Conservation (phyloP, 106 monocot genomes). For the Phalaenopsis aphrodite region DNA sequence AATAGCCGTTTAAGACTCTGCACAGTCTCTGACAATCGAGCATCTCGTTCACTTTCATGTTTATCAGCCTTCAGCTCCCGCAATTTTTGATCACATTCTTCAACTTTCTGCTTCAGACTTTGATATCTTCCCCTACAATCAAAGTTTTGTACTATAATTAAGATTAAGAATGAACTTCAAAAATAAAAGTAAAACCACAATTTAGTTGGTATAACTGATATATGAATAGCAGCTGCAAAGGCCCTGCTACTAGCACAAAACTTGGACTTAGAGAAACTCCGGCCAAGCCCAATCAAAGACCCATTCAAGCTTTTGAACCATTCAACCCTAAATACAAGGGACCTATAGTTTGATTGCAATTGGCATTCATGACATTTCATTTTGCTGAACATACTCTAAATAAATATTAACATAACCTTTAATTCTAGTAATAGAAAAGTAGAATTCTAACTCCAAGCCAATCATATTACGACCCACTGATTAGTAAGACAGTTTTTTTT, state of each 20-base stretch:
- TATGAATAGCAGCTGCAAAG: neutral
- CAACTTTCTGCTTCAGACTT: slow-evolving; percentile 68
- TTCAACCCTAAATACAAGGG: neutral
- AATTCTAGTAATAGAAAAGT: neutral
- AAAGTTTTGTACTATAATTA: slow-evolving; percentile 2
- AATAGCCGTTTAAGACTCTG: slow-evolving; percentile 86
- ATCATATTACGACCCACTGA: neutral
- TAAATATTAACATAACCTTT: neutral
- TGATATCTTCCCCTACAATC: slow-evolving; percentile 59
- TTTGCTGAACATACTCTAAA: neutral
- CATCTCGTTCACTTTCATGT: slow-evolving; percentile 96
- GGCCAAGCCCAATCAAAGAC: neutral
- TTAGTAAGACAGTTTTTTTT: neutral
- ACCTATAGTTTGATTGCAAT: neutral
- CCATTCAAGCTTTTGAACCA: neutral
- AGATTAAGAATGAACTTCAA: slow-evolving; percentile 1
- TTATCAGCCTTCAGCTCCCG: slow-evolving; percentile 96
- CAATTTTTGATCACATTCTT: slow-evolving; percentile 65
- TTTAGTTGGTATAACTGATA: neutral
- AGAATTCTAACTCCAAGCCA: neutral
- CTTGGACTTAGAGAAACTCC: neutral
- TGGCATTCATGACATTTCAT: neutral
- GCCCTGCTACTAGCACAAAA: neutral
- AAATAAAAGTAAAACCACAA: neutral
- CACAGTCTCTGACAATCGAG: slow-evolving; percentile 80